Evolutionary conservation across 768 basidiomycete genomes (phyloP).

Genomic region (Guyanaporus albipodus): DNA sequence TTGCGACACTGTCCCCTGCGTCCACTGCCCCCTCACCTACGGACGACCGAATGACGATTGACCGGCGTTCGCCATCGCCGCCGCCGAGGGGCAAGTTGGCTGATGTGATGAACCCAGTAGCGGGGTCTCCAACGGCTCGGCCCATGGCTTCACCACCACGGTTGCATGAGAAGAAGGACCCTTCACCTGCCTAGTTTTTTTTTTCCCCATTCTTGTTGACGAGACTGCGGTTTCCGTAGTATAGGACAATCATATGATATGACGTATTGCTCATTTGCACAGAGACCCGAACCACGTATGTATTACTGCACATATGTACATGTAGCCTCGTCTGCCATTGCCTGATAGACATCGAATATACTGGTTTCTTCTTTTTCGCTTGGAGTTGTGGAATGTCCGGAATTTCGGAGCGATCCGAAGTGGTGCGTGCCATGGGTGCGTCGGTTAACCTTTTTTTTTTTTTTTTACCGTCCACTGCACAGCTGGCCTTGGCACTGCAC

Average conservation of each 20-base stretch:
- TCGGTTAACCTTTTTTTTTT: background rate
- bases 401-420: background rate
- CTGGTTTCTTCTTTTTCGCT: background rate
- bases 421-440: no score
- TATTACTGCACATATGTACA: conserved; percentile 30
- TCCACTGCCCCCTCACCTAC: conserved; percentile 54
- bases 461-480: no score
- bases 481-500: no score
- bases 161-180: conserved; percentile 32
- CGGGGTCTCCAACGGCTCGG: conserved; percentile 50
- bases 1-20: conserved; percentile 62
- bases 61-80: conserved; percentile 45
- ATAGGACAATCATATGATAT: conserved; percentile 18
- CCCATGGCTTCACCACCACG: conserved; percentile 53
- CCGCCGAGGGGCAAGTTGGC: conserved; percentile 51
- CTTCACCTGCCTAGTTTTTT: conserved; percentile 21
- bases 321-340: conserved; percentile 18
- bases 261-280: conserved; percentile 23
- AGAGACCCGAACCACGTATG: conserved; percentile 20
- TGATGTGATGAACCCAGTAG: conserved; percentile 46
- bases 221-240: background rate
- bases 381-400: no score
- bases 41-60: conserved; percentile 34
- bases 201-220: conserved; percentile 12
- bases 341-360: conserved; percentile 15